Conservation (phyloP, 2,329 filamentous ascomycete genomes). For the Ceratocystis diversiconidia region DNA sequence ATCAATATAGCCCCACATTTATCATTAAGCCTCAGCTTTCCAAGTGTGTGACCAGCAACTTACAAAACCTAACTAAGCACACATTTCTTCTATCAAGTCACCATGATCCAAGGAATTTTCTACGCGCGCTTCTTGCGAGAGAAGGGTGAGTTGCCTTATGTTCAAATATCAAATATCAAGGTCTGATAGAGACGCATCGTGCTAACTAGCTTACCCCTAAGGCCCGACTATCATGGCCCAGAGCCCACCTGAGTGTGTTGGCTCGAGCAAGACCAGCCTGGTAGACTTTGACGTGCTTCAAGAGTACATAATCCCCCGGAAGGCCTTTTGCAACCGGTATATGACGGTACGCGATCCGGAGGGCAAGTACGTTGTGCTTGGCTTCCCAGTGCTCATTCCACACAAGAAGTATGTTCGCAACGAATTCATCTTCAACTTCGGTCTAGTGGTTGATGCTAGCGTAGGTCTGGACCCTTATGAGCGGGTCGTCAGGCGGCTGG, state of each 20-base stretch:
- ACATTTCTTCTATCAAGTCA: conserved; percentile 11
- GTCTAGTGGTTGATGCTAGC: conserved; percentile 56
- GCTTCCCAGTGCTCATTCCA: conserved; percentile 77
- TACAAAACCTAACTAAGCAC: neutral
- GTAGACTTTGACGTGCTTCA: conserved; percentile 77
- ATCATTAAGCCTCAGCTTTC: too few relatives aligned
- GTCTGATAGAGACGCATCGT: conserved; percentile 21
- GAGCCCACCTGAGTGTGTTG: conserved; percentile 25
- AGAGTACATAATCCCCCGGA: conserved; percentile 85
- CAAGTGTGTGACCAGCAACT: too few relatives aligned
- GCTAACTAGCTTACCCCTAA: conserved; percentile 44
- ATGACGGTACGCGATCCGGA: conserved; percentile 63
- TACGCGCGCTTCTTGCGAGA: conserved; percentile 55
- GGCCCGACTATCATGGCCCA: conserved; percentile 42
- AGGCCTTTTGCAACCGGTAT: conserved; percentile 87
- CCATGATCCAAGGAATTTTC: conserved; percentile 57
- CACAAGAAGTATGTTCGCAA: conserved; percentile 75
- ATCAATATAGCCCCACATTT: neutral
- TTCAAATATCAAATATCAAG: neutral
- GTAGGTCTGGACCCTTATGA: conserved; percentile 66
- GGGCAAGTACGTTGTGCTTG: conserved; percentile 61
- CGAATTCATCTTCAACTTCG: conserved; percentile 98
- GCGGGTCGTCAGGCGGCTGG: conserved; percentile 72
- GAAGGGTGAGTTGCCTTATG: conserved; percentile 34
- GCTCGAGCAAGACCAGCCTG: conserved; percentile 43